phyloP scores from a whole-genome alignment of 208 protist species.

The Trypanosoma theileri region DNA sequence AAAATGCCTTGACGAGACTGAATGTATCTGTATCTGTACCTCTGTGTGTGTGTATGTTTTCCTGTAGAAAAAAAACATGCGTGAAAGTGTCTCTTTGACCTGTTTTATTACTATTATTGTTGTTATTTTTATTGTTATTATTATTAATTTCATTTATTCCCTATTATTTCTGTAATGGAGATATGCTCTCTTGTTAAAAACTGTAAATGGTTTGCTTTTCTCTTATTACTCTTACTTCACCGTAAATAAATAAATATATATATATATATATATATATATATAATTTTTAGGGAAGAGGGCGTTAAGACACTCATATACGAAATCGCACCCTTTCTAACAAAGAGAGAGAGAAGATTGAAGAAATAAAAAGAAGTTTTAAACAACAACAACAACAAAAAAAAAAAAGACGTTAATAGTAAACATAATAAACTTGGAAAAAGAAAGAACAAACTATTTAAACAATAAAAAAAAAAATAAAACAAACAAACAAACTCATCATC shows the following conservation, averaged over 20 bases:
- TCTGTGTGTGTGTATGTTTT: not conserved
- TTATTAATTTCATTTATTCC: too few species aligned
- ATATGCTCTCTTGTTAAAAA: too few species aligned
- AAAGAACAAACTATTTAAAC: not conserved
- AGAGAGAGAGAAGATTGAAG: too few species aligned
- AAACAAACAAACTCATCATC: not conserved
- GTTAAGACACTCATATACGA: too few species aligned
- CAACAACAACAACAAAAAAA: not conserved
- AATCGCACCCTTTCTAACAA: too few species aligned
- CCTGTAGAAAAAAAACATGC: not conserved
- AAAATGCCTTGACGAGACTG: not conserved
- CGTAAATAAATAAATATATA: too few species aligned
- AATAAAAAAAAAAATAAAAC: not conserved
- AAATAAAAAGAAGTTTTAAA: not conserved
- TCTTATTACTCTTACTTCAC: too few species aligned
- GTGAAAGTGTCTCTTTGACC: not conserved
- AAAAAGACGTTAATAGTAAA: not conserved
- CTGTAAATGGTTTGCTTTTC: too few species aligned
- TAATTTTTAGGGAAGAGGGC: too few species aligned
- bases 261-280: too few species aligned
- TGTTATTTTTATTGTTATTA: not conserved
- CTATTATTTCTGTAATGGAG: too few species aligned
- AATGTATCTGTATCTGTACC: not conserved
- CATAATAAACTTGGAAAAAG: not conserved
- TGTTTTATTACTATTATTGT: not conserved